phyloP scores from a whole-genome alignment of 1,284 basidiomycete genomes.

The Irpex lacteus region DNA sequence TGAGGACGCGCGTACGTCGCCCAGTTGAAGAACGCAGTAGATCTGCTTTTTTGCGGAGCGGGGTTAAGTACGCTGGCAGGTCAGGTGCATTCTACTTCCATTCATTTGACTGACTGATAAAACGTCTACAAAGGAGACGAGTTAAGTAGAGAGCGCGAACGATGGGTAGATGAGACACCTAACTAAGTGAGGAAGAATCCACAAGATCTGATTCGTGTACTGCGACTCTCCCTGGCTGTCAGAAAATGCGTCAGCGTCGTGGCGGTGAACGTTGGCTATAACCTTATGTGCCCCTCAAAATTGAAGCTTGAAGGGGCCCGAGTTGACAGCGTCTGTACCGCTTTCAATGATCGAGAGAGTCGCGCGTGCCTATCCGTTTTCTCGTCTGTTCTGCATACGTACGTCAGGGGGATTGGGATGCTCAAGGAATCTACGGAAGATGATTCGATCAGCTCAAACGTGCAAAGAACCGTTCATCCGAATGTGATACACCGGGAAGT shows the following conservation, averaged over 20 bases:
- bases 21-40: background rate
- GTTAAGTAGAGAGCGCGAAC: background rate
- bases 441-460: background rate
- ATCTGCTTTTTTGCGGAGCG: background rate
- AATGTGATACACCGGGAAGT: background rate
- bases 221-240: background rate
- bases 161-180: no score
- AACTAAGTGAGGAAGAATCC: background rate
- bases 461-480: background rate
- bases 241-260: background rate
- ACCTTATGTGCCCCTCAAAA: background rate
- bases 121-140: background rate
- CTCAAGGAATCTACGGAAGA: background rate
- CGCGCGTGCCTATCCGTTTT: background rate
- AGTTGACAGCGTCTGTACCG: background rate
- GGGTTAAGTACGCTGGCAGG: background rate
- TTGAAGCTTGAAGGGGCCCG: background rate
- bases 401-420: background rate
- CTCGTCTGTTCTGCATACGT: background rate
- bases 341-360: background rate
- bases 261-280: background rate
- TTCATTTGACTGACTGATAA: background rate
- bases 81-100: background rate
- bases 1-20: slow-evolving; percentile 5
- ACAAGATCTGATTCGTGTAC: background rate